Percentiles rank a stretch among this genome's conserved stretches.
phyloP scores from a whole-genome alignment of 106 monocot species.

The Allium sativum region DNA sequence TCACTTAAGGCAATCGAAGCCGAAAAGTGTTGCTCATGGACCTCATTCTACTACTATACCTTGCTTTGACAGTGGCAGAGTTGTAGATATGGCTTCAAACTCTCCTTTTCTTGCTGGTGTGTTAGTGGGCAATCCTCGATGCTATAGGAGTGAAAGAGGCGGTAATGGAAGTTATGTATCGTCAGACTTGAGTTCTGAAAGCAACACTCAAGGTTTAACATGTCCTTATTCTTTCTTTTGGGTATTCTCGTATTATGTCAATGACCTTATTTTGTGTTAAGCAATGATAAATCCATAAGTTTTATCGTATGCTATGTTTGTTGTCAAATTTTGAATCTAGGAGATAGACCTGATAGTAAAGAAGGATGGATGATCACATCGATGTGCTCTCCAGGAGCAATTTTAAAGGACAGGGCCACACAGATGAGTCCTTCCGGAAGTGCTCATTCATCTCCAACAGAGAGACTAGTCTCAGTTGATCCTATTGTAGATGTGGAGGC shows the following conservation, averaged over 20 bases:
- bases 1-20: constrained; percentile 53
- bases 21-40: constrained; percentile 82
- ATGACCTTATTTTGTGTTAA: too few species aligned
- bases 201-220: constrained; percentile 22
- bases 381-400: constrained; percentile 18
- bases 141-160: constrained; percentile 17
- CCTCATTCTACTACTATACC: constrained; percentile 46
- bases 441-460: constrained; percentile 40
- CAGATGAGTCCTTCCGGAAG: constrained; percentile 82
- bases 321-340: constrained; percentile 16
- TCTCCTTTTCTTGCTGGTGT: constrained; percentile 75
- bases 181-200: constrained; percentile 47
- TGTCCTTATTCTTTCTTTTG: not conserved
- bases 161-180: not conserved
- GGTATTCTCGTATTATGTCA: too few species aligned
- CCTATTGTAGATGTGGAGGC: constrained; percentile 35
- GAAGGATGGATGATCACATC: constrained; percentile 17
- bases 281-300: too few species aligned
- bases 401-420: constrained; percentile 62
- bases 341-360: constrained; percentile 31
- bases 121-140: constrained; percentile 32
- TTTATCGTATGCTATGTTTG: too few species aligned
- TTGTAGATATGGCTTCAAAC: constrained; percentile 24
- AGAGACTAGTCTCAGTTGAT: constrained; percentile 17
- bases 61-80: constrained; percentile 40